A percentile compares a stretch with the other conserved stretches of the same genome.
Evolutionary conservation across 2,329 filamentous ascomycete genomes (phyloP).

Genomic region (Arthrobotrys pseudoclavata): DNA sequence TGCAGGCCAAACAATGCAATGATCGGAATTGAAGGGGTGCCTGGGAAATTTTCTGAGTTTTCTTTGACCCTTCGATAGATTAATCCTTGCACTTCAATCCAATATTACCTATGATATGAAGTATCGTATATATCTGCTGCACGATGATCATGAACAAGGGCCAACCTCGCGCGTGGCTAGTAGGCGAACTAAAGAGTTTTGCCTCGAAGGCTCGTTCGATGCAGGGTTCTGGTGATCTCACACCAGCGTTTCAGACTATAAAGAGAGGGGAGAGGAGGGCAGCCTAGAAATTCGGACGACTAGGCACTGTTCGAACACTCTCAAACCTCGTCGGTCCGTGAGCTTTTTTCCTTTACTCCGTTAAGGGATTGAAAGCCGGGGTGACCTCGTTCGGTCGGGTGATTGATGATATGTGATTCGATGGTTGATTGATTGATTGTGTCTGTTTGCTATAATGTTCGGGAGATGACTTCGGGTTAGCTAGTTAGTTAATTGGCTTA

Average conservation of each 20-base stretch:
- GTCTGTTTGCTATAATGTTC: constrained; percentile 10
- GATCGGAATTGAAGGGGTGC: not conserved
- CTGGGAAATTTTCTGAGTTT: constrained; percentile 34
- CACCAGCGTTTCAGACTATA: constrained; percentile 58
- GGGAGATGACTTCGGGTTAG: constrained; percentile 22
- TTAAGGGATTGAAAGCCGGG: constrained; percentile 14
- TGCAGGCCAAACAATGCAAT: constrained; percentile 9
- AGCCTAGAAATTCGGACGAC: constrained; percentile 38
- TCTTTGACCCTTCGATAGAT: constrained; percentile 30
- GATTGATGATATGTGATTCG: constrained; percentile 26
- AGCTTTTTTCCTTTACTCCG: not conserved
- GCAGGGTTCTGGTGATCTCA: constrained; percentile 57
- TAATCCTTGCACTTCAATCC: constrained; percentile 11
- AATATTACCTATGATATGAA: not conserved
- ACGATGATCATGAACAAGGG: constrained; percentile 42
- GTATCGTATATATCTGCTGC: not conserved
- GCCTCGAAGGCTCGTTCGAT: constrained; percentile 36
- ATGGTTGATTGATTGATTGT: not conserved
- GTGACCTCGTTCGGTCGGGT: constrained; percentile 47
- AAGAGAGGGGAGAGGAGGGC: constrained; percentile 17
- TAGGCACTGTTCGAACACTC: constrained; percentile 28
- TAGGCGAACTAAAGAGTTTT: not conserved
- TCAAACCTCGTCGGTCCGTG: constrained; percentile 46
- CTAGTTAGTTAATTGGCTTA: not conserved
- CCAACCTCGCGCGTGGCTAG: constrained; percentile 24